phyloP scores from a whole-genome alignment of 208 protist species.

The Trypanosoma melophagium region DNA sequence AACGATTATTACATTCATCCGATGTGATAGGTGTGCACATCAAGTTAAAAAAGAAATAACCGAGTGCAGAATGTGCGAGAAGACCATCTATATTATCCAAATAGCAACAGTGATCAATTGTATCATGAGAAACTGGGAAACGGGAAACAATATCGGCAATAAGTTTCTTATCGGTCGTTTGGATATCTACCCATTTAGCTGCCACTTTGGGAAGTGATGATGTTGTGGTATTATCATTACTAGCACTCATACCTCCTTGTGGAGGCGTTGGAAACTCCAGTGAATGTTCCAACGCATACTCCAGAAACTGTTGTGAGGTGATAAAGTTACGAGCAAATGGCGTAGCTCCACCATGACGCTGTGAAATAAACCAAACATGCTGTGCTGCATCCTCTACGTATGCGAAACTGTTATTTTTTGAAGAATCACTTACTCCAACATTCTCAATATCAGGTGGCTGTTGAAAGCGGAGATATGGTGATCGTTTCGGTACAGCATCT shows the following conservation, averaged over 20 bases:
- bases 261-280: conserved; percentile 33
- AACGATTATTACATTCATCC: not conserved
- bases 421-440: not conserved
- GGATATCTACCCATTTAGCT: conserved; percentile 82
- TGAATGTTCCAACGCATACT: conserved; percentile 39
- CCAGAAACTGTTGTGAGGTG: conserved; percentile 39
- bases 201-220: not conserved
- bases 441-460: not conserved
- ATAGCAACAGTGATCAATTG: conserved; percentile 66
- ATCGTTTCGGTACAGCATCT: conserved; percentile 13
- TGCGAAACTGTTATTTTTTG: conserved; percentile 31
- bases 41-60: conserved; percentile 75
- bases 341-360: conserved; percentile 30
- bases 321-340: conserved; percentile 68
- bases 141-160: conserved; percentile 45
- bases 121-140: conserved; percentile 67
- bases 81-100: conserved; percentile 54
- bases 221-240: not conserved
- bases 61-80: conserved; percentile 38
- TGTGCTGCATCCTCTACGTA: conserved; percentile 54
- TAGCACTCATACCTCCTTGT: not conserved
- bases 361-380: conserved; percentile 80
- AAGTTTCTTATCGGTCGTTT: conserved; percentile 43
- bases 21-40: conserved; percentile 63
- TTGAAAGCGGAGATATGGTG: conserved; percentile 50